A percentile compares a stretch with the other conserved stretches of the same genome.
These are phyloP conservation scores for Candida sp. DNA, from an alignment of 1,139 yeast genomes.

Conservation along the genomic window DNA sequence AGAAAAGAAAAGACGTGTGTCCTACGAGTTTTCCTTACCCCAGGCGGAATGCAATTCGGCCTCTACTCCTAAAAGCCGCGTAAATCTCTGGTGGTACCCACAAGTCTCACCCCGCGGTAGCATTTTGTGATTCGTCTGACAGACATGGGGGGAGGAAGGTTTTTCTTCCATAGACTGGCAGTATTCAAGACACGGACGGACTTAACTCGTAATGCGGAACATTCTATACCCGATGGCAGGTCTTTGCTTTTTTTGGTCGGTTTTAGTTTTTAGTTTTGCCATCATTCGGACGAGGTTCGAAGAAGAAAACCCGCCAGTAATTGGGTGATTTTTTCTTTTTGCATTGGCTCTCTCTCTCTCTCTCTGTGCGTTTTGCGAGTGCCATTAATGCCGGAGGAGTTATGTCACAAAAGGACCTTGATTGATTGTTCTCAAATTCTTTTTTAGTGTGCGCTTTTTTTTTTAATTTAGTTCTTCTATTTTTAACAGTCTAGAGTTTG, in stretches of 20 bases:
- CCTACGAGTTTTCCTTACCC: not conserved
- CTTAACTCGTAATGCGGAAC: no score
- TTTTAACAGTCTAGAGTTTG: no score
- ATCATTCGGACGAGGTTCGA: not conserved
- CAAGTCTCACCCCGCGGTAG: no score
- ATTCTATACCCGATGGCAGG: no score
- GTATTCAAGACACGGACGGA: no score
- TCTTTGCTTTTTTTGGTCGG: not conserved
- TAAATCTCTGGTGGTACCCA: no score
- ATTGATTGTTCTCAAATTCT: not conserved
- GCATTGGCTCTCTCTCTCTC: no score
- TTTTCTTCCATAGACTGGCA: no score
- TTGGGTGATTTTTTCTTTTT: constrained; percentile 1
- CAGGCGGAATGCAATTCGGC: not conserved
- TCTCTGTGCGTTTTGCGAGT: not conserved
- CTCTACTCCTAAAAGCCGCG: not conserved
- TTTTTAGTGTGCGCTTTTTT: not conserved
- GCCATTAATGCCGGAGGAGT: not conserved
- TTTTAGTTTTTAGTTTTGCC: not conserved
- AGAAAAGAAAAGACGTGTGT: not conserved
- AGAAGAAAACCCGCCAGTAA: not conserved
- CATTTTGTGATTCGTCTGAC: no score
- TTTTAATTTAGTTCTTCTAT: no score
- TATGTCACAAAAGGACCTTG: not conserved
- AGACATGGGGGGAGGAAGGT: no score